phyloP scores from a whole-genome alignment of 176 grass and related monocot genomes.

The Carex cristatella region DNA sequence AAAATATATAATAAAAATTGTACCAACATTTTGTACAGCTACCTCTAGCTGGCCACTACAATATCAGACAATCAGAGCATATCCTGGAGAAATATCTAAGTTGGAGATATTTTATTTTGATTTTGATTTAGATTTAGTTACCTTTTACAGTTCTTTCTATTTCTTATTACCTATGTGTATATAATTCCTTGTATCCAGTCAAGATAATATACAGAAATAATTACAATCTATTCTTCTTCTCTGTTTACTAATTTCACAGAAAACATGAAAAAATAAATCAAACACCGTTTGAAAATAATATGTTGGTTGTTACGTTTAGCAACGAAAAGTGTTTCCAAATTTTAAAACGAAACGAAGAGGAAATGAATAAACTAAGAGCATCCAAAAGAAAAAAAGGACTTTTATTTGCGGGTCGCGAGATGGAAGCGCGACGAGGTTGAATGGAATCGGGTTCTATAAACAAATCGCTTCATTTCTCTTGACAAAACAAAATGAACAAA shows the following conservation, averaged over 20 bases:
- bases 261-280: background rate
- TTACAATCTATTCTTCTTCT: too few relatives aligned
- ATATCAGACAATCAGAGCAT: too few relatives aligned
- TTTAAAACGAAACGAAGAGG: background rate
- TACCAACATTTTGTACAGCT: background rate
- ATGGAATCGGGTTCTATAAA: background rate
- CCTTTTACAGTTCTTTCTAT: too few relatives aligned
- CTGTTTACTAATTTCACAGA: too few relatives aligned
- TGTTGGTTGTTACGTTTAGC: background rate
- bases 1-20: too few relatives aligned
- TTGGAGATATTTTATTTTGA: too few relatives aligned
- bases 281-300: background rate
- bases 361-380: background rate
- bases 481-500: background rate
- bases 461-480: background rate
- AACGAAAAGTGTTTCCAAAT: background rate
- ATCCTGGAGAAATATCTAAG: too few relatives aligned
- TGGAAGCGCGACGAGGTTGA: background rate
- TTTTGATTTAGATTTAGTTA: too few relatives aligned
- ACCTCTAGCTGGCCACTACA: too few relatives aligned
- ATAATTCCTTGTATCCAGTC: too few relatives aligned
- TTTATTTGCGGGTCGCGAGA: background rate
- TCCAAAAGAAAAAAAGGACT: background rate
- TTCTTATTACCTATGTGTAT: too few relatives aligned
- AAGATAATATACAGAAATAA: too few relatives aligned